Evolutionary conservation across 1,284 basidiomycete species (phyloP), one percentile per base, ranked within the genome.

Genomic region (Boletus semigastroideus): DNA sequence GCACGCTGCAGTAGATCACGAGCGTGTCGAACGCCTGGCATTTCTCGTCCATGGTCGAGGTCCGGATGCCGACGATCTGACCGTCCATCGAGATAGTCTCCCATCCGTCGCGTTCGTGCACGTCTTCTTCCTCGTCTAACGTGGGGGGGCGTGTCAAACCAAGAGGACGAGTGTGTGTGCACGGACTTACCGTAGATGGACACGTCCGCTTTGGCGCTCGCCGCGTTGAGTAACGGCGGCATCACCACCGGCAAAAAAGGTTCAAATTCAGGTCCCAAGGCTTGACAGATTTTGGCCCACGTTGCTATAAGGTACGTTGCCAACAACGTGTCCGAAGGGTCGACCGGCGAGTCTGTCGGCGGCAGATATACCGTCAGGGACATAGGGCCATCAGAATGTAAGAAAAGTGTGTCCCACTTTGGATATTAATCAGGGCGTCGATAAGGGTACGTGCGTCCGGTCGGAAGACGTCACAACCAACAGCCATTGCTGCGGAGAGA

Each of bases 21-120:
- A 94, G 76, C 33, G 88, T 91, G 59, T 91, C 87, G 59, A 92
- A 92, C 3, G 91, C 90, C 60, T 90, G 86, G 51, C 90, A 89
- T 67, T 94, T 93, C 60, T 94, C 92, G 60, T 92, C 90, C 57
- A 93, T 83, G 4, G 84, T 84, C 0, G 87, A 84, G 2, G 90
- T 92, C 13, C 38, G 38, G 54, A 92, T 87, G 2, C 84, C 86
- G n/a, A 90, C 76, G 14, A 82, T 80, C 48, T 84, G 84, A 0
- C 88, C 89, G 48, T 90, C 87, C 74, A 91, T 80, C 10, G 77
- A 75, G 56, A 92, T 77, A 4, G 82, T 87, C 61, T 90, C 87
- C 83, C 86, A 91, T 13, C 87, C 88, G 36, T 90, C 86, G 12
- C 79, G 74, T 20, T 85, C 83, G 40, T 76, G 75, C 2, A 65